phyloP scores from a whole-genome alignment of 148 eudicot genomes.

The Rheum nobile region DNA sequence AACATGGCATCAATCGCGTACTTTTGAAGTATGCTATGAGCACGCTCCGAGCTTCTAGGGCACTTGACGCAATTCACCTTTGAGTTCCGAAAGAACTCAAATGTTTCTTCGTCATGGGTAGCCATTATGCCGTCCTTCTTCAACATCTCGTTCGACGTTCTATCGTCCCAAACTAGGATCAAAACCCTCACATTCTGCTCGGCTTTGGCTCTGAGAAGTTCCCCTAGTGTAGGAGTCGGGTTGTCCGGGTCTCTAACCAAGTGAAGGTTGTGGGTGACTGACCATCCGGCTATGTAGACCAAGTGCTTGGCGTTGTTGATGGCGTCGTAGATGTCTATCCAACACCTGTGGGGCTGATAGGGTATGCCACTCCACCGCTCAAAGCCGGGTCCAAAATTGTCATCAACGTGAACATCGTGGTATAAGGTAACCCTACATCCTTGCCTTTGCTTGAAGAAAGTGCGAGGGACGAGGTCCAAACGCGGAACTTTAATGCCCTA shows the following conservation, averaged over 20 bases:
- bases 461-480: conserved; percentile 44
- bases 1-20: conserved; percentile 42
- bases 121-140: conserved; percentile 65
- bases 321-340: conserved; percentile 67
- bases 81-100: conserved; percentile 38
- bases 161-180: conserved; percentile 79
- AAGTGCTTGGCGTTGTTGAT: conserved; percentile 46
- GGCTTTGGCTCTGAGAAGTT: conserved; percentile 50
- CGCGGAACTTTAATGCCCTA: conserved; percentile 34
- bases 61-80: conserved; percentile 51
- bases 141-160: conserved; percentile 43
- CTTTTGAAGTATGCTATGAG: conserved; percentile 46
- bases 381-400: conserved; percentile 18
- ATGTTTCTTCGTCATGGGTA: conserved; percentile 70
- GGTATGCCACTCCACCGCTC: conserved; percentile 15
- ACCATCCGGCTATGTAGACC: conserved; percentile 82
- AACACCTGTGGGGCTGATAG: conserved; percentile 46
- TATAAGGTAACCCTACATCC: conserved; percentile 50
- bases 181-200: conserved; percentile 47
- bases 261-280: conserved; percentile 41
- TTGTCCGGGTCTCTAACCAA: conserved; percentile 45
- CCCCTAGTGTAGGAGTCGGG: conserved; percentile 35
- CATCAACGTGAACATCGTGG: conserved; percentile 58
- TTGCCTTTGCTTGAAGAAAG: conserved; percentile 55
- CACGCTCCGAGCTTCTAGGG: conserved; percentile 45